Evolutionary conservation across 441 rosid species (phyloP), one percentile per base, ranked within the genome.

Genomic region (Dalechampia spathulata): DNA sequence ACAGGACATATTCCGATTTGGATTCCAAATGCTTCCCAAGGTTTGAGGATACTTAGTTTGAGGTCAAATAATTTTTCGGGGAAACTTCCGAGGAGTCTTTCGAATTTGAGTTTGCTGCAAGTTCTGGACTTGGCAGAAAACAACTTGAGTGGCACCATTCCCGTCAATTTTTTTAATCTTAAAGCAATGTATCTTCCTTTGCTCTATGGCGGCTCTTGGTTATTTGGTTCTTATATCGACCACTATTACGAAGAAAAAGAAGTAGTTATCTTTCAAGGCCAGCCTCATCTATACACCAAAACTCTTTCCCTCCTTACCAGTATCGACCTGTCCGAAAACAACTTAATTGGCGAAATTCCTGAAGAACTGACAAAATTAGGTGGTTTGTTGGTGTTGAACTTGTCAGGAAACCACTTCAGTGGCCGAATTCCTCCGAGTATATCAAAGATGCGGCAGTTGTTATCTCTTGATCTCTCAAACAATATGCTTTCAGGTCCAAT

Each of bases 391-490:
- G 56, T 57, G 28, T 43, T 80, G 57, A 80, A 77, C 73, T 44
- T 75, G 54, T 75, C 81, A 30, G 14, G 61, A 25, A 80, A 75
- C 48, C 42, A 58, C 15, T 59, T 77, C 44, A 41, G 7, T 0
- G 75, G 75, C 38, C 32, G 37, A 3, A 64, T 80, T 36, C 72
- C 71, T 4, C 49, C 21, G 49, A 66, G 49, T 47, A 70, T 80
- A 34, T 75, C 75, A 0, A 36, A 46, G 17, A 27, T 80, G 66
- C 58, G 12, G 30, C 73, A 71, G 41, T 37, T 80, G 52, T 21
- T 44, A 17, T 75, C 83, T 27, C 77, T 80, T 46, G 86, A 77
- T 68, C 74, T 80, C 47, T 75, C 83, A 38, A 64, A 58, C 47
- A 80, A 77, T 41, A 52, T 17, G 22, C 62, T 77, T 9, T 71